Evolutionary conservation across 208 protist genomes (phyloP), one percentile per base, ranked within the genome.

Genomic region (Paratrypanosoma confusum): DNA sequence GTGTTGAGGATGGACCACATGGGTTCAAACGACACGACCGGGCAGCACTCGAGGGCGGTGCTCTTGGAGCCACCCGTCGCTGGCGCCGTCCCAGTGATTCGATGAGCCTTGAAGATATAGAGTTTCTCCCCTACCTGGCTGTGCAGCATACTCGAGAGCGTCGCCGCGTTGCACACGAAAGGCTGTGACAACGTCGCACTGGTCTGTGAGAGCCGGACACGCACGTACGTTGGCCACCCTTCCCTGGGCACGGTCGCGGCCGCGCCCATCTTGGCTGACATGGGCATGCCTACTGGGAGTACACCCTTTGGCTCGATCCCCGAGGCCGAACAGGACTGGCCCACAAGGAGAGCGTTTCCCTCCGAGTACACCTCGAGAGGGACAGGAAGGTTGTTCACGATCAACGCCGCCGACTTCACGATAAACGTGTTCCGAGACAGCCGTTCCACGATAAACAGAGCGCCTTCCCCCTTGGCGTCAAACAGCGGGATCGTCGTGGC

Each of bases 91-190:
- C 37, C 49, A 26, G 38, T 39, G 47, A 48, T 10, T 18, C 48
- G 10, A 11, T 31, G 41, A 21, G 16, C 51, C 20, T 17, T 40
- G 44, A 71, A 71, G n/a, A 54, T 47, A 23, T 39, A 36, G 28
- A 53, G 51, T 16, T 42, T 38, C 14, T 26, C 43, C 1, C 10
- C 37, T 18, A 61, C 63, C 40, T 49, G 27, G 39, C 46, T 65
- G 14, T 49, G 48, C 25, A 71, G 50, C 28, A 71, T 43, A 14
- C 31, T 35, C 20, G 57, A 60, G 21, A 57, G n/a, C 1, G 37
- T 24, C 34, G 48, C 22, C 16, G 45, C 44, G 34, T 40, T 47
- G 40, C 63, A 71, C 5, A 44, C 26, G 47, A 64, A 65, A n/a
- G 34, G 21, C 25, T 50, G 34, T 11, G 63, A 65, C 10, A 40